Evolutionary conservation across 2,329 filamentous ascomycete species (phyloP).

Genomic region (Phialemoniopsis sp.): DNA sequence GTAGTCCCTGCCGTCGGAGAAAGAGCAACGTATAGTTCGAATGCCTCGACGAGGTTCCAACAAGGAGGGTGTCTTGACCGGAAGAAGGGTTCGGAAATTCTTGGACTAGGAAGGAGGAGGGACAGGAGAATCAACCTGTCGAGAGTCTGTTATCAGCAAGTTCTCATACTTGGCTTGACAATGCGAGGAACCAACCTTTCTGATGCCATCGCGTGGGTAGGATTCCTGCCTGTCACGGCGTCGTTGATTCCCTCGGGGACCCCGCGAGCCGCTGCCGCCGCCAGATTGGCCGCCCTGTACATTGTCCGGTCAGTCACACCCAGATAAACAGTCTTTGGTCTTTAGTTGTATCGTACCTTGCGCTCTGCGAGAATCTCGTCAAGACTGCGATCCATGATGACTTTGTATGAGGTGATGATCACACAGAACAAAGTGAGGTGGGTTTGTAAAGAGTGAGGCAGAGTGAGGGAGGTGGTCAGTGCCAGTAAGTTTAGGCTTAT

Average conservation of each 20-base stretch:
- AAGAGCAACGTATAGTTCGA: no score
- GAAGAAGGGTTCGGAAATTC: slow-evolving; percentile 16
- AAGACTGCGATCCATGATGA: slow-evolving; percentile 46
- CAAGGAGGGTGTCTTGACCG: slow-evolving; percentile 10
- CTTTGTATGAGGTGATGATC: background rate
- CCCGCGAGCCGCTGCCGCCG: slow-evolving; percentile 16
- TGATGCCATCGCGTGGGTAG: slow-evolving; percentile 77
- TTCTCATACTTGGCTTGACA: no score
- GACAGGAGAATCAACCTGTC: slow-evolving; percentile 23
- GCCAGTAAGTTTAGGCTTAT: no score
- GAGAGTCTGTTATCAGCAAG: no score
- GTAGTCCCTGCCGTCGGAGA: background rate
- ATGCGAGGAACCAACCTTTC: slow-evolving; percentile 64
- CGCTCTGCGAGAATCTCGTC: slow-evolving; percentile 52
- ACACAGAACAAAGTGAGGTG: background rate
- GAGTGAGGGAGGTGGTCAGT: no score
- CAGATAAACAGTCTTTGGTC: no score
- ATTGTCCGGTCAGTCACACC: slow-evolving; percentile 7
- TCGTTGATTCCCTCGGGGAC: slow-evolving; percentile 9
- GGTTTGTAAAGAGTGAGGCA: no score
- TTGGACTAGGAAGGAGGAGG: slow-evolving; percentile 17
- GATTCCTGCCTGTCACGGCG: slow-evolving; percentile 28
- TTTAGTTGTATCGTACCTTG: slow-evolving; percentile 14
- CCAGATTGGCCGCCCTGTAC: slow-evolving; percentile 8
- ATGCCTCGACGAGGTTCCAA: no score